Evolutionary conservation across 2,329 filamentous ascomycete genomes (phyloP).

Genomic region (Cordyceps militaris): DNA sequence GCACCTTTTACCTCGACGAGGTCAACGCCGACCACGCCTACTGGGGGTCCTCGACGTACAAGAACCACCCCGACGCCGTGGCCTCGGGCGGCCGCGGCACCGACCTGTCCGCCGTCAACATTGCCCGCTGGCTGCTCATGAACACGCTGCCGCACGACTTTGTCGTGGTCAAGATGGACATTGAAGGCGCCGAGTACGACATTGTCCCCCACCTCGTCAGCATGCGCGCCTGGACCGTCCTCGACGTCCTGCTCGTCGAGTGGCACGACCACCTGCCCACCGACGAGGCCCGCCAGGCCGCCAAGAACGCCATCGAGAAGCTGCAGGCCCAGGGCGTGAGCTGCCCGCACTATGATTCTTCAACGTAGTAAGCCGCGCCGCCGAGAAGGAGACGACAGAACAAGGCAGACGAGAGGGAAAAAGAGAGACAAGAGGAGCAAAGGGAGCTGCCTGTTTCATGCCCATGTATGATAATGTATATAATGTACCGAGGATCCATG

Average conservation of each 20-base stretch:
- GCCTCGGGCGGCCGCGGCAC: constrained; percentile 12
- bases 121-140: constrained; percentile 16
- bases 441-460: neutral
- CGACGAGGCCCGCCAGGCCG: neutral
- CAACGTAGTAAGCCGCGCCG: neutral
- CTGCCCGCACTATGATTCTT: neutral
- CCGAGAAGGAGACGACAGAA: too few relatives aligned
- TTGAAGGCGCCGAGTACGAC: constrained; percentile 16
- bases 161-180: constrained; percentile 17
- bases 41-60: constrained; percentile 14
- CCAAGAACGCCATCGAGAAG: neutral
- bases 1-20: constrained; percentile 14
- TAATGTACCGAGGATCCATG: neutral
- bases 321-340: neutral
- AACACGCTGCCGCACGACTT: constrained; percentile 16
- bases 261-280: constrained; percentile 1
- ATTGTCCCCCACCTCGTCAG: constrained; percentile 7
- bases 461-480: neutral
- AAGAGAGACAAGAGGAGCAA: neutral
- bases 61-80: constrained; percentile 13
- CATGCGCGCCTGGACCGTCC: constrained; percentile 13
- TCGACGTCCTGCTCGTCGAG: constrained; percentile 14
- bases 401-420: neutral
- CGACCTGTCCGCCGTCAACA: constrained; percentile 13
- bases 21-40: constrained; percentile 13